Percentiles rank a stretch among this genome's conserved stretches.
These are phyloP conservation scores for Chlorella sp. DNA, from an alignment of 139 green algal species.

Conservation along the genomic window DNA sequence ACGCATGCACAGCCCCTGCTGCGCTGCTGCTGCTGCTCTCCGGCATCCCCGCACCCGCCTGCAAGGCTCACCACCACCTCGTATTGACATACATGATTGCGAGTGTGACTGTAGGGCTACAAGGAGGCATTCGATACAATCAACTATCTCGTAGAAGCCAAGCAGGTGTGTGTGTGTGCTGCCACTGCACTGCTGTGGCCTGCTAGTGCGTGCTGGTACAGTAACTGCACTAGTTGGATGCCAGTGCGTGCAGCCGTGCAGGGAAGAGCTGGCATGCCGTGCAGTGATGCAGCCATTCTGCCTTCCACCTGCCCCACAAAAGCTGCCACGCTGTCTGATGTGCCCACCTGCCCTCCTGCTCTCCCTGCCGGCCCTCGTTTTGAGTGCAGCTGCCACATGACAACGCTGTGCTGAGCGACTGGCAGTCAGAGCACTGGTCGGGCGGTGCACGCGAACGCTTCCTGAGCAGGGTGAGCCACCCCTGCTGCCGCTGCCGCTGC, in stretches of 20 bases:
- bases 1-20: too few species aligned
- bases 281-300: not conserved
- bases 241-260: not conserved
- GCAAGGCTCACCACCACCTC: too few species aligned
- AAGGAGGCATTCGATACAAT: not conserved
- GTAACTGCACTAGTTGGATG: not conserved
- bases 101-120: not conserved
- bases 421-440: not conserved
- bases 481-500: too few species aligned
- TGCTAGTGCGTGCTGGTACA: not conserved
- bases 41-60: too few species aligned
- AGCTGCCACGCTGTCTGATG: too few species aligned
- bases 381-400: not conserved
- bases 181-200: too few species aligned
- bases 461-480: not conserved
- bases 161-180: not conserved
- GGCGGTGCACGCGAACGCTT: not conserved
- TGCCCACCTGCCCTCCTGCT: too few species aligned
- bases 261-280: not conserved
- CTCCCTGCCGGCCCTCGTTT: not conserved
- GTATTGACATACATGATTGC: not conserved
- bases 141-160: not conserved
- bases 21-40: too few species aligned
- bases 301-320: not conserved
- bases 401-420: not conserved